phyloP scores from a whole-genome alignment of 2,329 filamentous ascomycete species.

The Colletotrichum somersetense region DNA sequence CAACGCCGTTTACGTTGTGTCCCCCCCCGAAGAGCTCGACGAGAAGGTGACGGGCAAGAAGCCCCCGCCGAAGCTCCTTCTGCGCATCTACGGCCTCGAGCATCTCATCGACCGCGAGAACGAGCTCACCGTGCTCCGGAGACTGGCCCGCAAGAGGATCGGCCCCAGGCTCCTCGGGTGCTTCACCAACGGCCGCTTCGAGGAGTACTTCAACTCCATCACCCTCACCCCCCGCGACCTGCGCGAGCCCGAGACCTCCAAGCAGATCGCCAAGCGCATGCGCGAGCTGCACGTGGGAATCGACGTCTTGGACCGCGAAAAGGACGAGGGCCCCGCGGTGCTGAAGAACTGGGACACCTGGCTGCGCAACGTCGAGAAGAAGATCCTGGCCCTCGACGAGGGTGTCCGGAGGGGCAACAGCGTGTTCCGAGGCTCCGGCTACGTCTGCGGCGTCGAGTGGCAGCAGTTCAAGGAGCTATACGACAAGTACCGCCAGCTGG shows the following conservation, averaged over 20 bases:
- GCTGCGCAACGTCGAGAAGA: constrained; percentile 75
- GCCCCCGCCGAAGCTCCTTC: constrained; percentile 76
- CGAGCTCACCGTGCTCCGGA: constrained; percentile 86
- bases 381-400: constrained; percentile 67
- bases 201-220: constrained; percentile 90
- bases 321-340: constrained; percentile 82
- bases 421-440: constrained; percentile 59
- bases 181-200: constrained; percentile 94
- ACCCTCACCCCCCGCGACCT: constrained; percentile 83
- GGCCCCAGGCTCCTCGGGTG: constrained; percentile 91
- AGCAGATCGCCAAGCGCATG: constrained; percentile 97
- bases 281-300: constrained; percentile 94
- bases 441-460: constrained; percentile 90
- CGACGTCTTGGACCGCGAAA: constrained; percentile 83
- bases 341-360: constrained; percentile 97
- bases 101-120: constrained; percentile 95
- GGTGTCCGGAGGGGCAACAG: constrained; percentile 63
- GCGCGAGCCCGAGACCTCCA: constrained; percentile 84
- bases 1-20: constrained; percentile 96
- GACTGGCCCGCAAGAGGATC: constrained; percentile 91
- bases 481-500: constrained; percentile 80
- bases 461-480: constrained; percentile 79
- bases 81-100: constrained; percentile 95
- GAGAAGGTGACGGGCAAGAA: constrained; percentile 57
- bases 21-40: constrained; percentile 75